phyloP scores from a whole-genome alignment of 2,329 filamentous ascomycete genomes.

The Pseudogymnoascus sp. region DNA sequence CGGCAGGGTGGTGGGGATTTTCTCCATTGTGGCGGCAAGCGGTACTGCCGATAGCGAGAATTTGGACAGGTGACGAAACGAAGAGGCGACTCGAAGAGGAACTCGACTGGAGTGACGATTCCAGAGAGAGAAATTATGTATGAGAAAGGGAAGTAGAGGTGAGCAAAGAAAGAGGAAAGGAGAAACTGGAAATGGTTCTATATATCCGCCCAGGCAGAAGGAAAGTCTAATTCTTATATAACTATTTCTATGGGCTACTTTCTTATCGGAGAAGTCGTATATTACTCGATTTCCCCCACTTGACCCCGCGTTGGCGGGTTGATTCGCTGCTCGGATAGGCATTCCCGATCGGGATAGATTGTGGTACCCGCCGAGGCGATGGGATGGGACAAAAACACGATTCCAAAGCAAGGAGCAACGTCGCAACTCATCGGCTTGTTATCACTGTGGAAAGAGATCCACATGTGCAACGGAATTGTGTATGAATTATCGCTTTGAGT shows the following conservation, averaged over 20 bases:
- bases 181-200: background rate
- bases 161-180: background rate
- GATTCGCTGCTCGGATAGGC: background rate
- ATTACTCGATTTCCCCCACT: constrained; percentile 9
- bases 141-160: background rate
- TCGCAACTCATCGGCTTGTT: background rate
- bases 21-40: background rate
- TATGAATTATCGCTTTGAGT: background rate
- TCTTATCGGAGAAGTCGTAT: constrained; percentile 9
- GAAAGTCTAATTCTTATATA: constrained; percentile 7
- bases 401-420: background rate
- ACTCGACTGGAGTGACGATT: background rate
- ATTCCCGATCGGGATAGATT: constrained; percentile 5
- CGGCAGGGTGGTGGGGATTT: background rate
- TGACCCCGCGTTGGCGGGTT: constrained; percentile 1
- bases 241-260: background rate
- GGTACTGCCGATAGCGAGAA: background rate
- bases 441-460: background rate
- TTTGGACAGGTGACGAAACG: background rate
- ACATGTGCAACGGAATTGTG: constrained; percentile 1
- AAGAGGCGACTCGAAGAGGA: background rate
- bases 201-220: background rate
- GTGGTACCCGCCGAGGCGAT: background rate
- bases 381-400: background rate
- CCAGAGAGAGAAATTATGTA: background rate